Evolutionary conservation across 2,329 filamentous ascomycete species (phyloP), one percentile per base, ranked within the genome.

Genomic region (Monosporascus sp.): DNA sequence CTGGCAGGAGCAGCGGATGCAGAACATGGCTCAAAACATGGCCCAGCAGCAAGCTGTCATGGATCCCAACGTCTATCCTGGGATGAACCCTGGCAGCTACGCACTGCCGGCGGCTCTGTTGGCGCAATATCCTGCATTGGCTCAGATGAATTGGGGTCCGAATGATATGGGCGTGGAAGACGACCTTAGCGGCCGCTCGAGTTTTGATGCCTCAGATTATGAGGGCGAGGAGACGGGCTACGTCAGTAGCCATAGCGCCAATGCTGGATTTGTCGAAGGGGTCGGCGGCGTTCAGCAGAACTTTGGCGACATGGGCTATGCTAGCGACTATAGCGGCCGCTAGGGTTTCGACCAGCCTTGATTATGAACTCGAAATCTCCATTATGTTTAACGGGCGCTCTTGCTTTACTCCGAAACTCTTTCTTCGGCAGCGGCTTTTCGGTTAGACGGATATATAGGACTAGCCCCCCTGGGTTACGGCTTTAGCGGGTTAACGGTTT

Each of bases 71-170:
- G 56, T 80, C 60, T 75, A 78, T 58, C 76, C 83, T 61, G 78
- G 79, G 50, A 78, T 88, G 65, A 84, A 87, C 44, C 74, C 81
- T 43, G 78, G 79, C 61, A 77, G 80, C 54, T 89, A 88, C 66
- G 77, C 81, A 38, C 78, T 97, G n/a, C 94, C 94, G 1, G 89
- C 89, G 4, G 93, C 93, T 1, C 75, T 99, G 49, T 75, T 97
- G 40, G 88, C 89, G 19, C 94, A 97, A 66, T 97, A 97, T 70
- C 94, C 94, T 14, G 92, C 91, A 4, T 75, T 99, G n/a, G 91
- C 92, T 24, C 88, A 86, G 51, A 81, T 97, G 68, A 92, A 93
- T 65, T 97, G 93, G 92, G 80, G 81, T 19, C 68, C 72, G 11
- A 66, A 70, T 20, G 81, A 86, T 51, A 81, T 95, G 67, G 81